These are phyloP conservation scores for Trichoderma endophyticum DNA, from an alignment of 2,329 filamentous ascomycete species.

Conservation along the genomic window DNA sequence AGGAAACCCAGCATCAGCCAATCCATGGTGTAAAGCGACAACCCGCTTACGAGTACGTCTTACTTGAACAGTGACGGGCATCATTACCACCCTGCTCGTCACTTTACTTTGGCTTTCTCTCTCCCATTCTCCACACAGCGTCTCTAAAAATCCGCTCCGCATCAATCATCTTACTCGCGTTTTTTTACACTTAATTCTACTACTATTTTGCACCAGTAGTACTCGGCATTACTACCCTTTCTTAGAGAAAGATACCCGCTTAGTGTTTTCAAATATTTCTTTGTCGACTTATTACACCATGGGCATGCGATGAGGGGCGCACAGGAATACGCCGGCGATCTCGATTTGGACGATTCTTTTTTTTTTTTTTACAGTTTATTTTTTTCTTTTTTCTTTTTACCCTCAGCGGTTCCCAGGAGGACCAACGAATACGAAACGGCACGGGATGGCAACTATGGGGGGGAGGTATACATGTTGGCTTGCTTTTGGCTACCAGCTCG, in stretches of 20 bases:
- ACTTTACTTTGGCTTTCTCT: background rate
- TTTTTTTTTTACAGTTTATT: background rate
- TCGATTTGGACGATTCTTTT: background rate
- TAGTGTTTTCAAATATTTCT: background rate
- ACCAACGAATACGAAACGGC: conserved; percentile 2
- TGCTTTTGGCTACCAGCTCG: conserved; percentile 14
- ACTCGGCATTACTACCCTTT: background rate
- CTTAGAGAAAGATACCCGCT: conserved; percentile 3
- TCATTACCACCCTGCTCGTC: background rate
- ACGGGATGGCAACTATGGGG: background rate
- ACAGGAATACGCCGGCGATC: conserved; percentile 7
- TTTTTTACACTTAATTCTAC: background rate
- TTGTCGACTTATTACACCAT: background rate
- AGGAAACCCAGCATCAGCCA: conserved; percentile 19
- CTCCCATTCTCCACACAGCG: background rate
- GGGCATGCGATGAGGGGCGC: background rate
- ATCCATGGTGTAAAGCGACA: background rate
- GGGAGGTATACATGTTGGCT: background rate
- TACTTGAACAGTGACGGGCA: background rate
- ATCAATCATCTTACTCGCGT: background rate
- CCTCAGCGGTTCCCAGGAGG: conserved; percentile 1
- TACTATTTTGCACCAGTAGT: background rate
- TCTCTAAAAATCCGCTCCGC: background rate
- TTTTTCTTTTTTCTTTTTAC: background rate
- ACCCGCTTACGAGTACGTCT: background rate